Percentiles rank a stretch among this genome's conserved stretches.
Conservation (phyloP, 2,329 filamentous ascomycete species). For the Coniochaeta sp. region DNA sequence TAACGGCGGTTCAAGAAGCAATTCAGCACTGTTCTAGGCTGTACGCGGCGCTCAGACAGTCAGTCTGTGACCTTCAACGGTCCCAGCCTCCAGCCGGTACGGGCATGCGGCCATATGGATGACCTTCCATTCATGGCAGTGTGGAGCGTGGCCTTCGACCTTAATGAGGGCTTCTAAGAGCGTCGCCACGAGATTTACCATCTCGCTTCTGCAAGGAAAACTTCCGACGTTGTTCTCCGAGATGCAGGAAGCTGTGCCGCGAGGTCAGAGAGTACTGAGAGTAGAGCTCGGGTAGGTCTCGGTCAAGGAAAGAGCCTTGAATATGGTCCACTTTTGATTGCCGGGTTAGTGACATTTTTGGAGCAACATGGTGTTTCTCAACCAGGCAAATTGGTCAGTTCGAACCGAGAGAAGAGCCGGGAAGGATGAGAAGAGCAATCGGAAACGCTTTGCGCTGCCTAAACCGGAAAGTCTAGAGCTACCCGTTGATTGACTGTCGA, state of each 20-base stretch:
- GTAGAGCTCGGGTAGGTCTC: not conserved
- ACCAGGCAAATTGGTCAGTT: not conserved
- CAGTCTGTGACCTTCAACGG: not conserved
- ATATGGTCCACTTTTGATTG: slow-evolving; percentile 1
- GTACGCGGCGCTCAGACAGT: not conserved
- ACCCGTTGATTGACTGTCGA: not conserved
- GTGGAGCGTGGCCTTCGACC: not conserved
- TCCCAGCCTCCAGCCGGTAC: not conserved
- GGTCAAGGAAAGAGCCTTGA: not conserved
- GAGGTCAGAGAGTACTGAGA: slow-evolving; percentile 1
- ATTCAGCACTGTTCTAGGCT: not conserved
- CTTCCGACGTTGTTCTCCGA: slow-evolving; percentile 3
- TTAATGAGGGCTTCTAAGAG: not conserved
- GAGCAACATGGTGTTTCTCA: not conserved
- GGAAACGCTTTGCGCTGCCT: not conserved
- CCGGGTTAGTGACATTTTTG: not conserved
- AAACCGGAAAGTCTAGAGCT: not conserved
- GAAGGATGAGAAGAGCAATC: not conserved
- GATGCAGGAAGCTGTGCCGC: not conserved
- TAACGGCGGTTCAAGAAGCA: slow-evolving; percentile 10
- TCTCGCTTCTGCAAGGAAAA: slow-evolving; percentile 8
- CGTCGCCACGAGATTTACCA: not conserved
- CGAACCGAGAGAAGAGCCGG: not conserved
- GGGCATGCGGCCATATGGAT: not conserved
- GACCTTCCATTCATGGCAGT: not conserved